Conservation (phyloP, 139 green algal genomes). For the Zygnema cylindricum region DNA sequence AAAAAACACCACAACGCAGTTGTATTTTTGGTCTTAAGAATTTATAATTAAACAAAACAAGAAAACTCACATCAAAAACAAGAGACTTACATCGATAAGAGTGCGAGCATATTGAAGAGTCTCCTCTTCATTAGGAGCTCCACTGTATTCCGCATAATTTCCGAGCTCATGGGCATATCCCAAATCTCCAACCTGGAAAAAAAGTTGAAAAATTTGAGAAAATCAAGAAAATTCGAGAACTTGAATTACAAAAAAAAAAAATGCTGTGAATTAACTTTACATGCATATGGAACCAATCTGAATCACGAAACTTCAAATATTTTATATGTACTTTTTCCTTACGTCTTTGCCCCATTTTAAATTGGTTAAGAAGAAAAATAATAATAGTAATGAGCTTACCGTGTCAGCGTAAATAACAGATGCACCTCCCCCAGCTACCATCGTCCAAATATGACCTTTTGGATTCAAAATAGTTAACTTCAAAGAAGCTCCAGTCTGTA, state of each 20-base stretch:
- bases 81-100: slow-evolving; percentile 63
- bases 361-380: not conserved
- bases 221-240: not conserved
- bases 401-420: slow-evolving; percentile 93
- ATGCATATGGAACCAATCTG: too few species aligned
- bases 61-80: not conserved
- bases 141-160: slow-evolving; percentile 94
- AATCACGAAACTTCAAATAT: too few species aligned
- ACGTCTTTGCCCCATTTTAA: too few species aligned
- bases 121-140: slow-evolving; percentile 78
- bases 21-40: too few species aligned
- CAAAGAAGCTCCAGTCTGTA: slow-evolving; percentile 83
- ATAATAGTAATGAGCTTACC: slow-evolving; percentile 6
- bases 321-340: too few species aligned
- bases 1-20: too few species aligned
- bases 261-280: not conserved
- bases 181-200: slow-evolving; percentile 77
- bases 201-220: not conserved
- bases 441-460: slow-evolving; percentile 88
- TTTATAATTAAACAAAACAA: not conserved
- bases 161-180: slow-evolving; percentile 82
- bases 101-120: slow-evolving; percentile 68
- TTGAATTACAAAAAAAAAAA: not conserved
- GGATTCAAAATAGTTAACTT: slow-evolving; percentile 95
- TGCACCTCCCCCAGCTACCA: slow-evolving; percentile 87